These are phyloP conservation scores for Hypericum androsaemum DNA, from an alignment of 345 rosid species.

Conservation along the genomic window DNA sequence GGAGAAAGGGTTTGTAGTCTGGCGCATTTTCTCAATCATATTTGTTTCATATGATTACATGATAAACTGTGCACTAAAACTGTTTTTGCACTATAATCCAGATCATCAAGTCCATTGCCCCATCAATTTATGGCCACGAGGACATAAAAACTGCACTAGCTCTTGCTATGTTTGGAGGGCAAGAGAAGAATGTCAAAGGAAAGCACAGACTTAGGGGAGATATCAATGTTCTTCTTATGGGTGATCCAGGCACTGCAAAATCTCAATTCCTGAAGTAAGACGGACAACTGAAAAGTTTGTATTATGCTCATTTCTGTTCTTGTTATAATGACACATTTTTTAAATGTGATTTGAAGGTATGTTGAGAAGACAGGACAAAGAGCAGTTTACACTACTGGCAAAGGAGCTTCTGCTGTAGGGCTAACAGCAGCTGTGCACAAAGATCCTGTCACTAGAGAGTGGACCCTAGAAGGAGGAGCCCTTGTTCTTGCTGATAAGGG, in stretches of 20 bases:
- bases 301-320: not conserved
- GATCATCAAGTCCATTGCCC: slow-evolving; percentile 94
- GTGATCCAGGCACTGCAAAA: slow-evolving; percentile 98
- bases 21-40: not conserved
- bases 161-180: slow-evolving; percentile 99
- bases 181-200: slow-evolving; percentile 89
- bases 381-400: slow-evolving; percentile 97
- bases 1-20: slow-evolving; percentile 67
- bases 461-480: slow-evolving; percentile 99
- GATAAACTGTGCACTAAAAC: slow-evolving; percentile 2
- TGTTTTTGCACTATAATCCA: slow-evolving; percentile 20
- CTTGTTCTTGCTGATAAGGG: slow-evolving; percentile 97
- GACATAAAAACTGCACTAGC: slow-evolving; percentile 92
- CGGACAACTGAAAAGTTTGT: not conserved
- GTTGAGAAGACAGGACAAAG: slow-evolving; percentile 98
- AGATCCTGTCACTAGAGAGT: slow-evolving; percentile 96
- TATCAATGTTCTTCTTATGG: slow-evolving; percentile 78
- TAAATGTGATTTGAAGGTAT: slow-evolving; percentile 39
- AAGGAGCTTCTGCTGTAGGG: slow-evolving; percentile 98
- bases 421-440: slow-evolving; percentile 98
- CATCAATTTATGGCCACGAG: slow-evolving; percentile 96
- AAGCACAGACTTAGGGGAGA: slow-evolving; percentile 90
- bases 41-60: slow-evolving; percentile 1
- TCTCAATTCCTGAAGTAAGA: slow-evolving; percentile 94
- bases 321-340: slow-evolving; percentile 2